Evolutionary conservation across 192 early-diverging fungal genomes (phyloP), one percentile per base, ranked within the genome.

Genomic region (Pilobolus umbonatus): DNA sequence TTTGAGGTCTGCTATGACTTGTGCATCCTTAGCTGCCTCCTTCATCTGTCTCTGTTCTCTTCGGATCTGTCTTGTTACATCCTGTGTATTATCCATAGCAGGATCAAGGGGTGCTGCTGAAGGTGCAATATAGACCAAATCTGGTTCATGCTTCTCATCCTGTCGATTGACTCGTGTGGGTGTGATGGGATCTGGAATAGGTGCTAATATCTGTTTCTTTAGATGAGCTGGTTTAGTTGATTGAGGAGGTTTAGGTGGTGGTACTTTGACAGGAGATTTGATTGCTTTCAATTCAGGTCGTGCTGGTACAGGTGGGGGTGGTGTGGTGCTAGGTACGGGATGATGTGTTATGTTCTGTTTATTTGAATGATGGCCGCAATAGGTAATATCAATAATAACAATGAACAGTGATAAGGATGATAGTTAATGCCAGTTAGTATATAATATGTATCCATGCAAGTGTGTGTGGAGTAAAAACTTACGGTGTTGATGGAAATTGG

Each of bases 1-100:
- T 60, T 83, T 75, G 46, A 95, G 68, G 6, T 89, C 82, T 30
- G 87, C 88, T 56, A 98, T 81, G 8, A 98, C 82, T 60, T 96
- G 90, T 55, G 85, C 87, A 36, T 73, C 71, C 22, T 48, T 63
- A 11, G 42, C 56, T 6, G 61, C 61, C 30, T 69, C 67, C 11
- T 55, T 44, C 26, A 45, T 49, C 28, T 34, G 4, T 25, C 43
- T 51, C 30, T 69, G 67, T 35, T 69, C 67, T 30, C 67, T 29
- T 32, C 67, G 29, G 21, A 42, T 14, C 7, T 44, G 22, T 40
- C 67, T 42, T 28, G 49, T 28, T 46, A 51, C 56, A 38, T 26
- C 31, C 10, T 48, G 35, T 24, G 55, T 60, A 25, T 26, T 54
- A 28, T 69, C 67, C 22, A 63, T 15, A 9, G 67, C 67, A 36